Conservation (phyloP, 2,329 filamentous ascomycete genomes). For the Hypoxylon sp. region DNA sequence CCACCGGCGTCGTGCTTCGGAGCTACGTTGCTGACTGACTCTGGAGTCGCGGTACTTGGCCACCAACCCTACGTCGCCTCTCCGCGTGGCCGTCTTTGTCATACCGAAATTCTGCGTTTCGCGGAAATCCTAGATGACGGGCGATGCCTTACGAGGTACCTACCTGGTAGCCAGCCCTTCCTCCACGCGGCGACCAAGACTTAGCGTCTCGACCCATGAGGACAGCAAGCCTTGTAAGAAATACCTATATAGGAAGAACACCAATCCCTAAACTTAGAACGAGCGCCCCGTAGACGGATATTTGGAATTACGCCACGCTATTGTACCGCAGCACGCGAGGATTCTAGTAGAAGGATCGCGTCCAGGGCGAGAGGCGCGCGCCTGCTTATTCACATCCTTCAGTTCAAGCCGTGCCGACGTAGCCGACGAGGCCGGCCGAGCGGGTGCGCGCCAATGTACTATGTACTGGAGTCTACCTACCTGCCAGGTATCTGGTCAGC, state of each 20-base stretch:
- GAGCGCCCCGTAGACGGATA: neutral
- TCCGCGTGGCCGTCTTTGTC: slow-evolving; percentile 22
- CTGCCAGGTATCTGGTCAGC: too few relatives aligned
- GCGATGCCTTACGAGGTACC: too few relatives aligned
- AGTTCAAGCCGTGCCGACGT: slow-evolving; percentile 48
- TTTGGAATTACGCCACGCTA: neutral
- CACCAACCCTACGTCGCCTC: slow-evolving; percentile 2
- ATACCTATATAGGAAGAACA: neutral
- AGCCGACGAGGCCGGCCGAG: too few relatives aligned
- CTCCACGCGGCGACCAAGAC: slow-evolving; percentile 23
- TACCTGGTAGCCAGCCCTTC: slow-evolving; percentile 32
- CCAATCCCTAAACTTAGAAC: too few relatives aligned
- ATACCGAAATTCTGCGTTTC: slow-evolving; percentile 34
- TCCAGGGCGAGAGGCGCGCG: slow-evolving; percentile 51
- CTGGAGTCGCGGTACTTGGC: neutral
- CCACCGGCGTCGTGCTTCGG: too few relatives aligned
- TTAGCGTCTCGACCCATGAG: slow-evolving; percentile 33
- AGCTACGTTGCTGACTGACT: too few relatives aligned
- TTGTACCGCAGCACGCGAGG: neutral
- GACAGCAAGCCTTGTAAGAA: slow-evolving; percentile 47
- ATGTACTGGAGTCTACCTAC: too few relatives aligned
- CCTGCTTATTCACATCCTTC: slow-evolving; percentile 49
- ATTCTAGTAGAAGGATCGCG: slow-evolving; percentile 50
- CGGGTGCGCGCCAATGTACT: too few relatives aligned
- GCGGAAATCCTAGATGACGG: slow-evolving; percentile 12